Base-by-base conservation (phyloP, 352 stramenopile genomes). In the Aphanomyces stellatus region DNA sequence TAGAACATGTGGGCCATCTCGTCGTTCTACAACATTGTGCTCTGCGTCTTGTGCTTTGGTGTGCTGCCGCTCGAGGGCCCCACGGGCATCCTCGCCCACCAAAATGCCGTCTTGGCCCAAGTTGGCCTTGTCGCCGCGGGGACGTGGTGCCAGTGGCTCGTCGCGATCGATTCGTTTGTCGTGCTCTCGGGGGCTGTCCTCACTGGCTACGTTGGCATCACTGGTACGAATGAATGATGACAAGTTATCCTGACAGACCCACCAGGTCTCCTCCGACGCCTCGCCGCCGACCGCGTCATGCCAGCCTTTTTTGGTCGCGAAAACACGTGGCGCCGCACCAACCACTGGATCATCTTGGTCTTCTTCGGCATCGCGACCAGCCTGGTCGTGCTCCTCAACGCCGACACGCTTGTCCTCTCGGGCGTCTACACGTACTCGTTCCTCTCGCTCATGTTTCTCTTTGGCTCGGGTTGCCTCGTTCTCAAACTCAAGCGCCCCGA, bases 361-460 rank as follows among this genome's bases (percentile, higher is more conserved):
- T 95, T 91, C 59, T 93, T 93, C 65, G 71, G 71, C 5, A 56
- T 94, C 19, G 74, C 81, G 42, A 71, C 88, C 27, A 90, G 77
- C 59, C 76, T 95, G n/a, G 84, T 92, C 4, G 61, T 95, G 42
- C 37, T 92, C 30, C 78, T 95, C 0, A 74, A 91, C 43, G 87
- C 83, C 13, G 81, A 97, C 49, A 82, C 92, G 15, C 85, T 76
- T 25, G 83, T 88, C 28, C 79, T 98, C 3, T 80, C 84, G 8
- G 90, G 90, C 10, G 92, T 98, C 24, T 98, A 97, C 69, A 96
- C 86, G 27, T 95, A 96, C 63, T 83, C 90, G 3, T 98, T 97
- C 64, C 71, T 98, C 4, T 80, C 80, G 1, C 86, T 98, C 17
- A 97, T 98, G 88, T 82, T 78, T 24, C 79, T 97, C 27, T 98